These are phyloP conservation scores for Cytospora piceicola DNA, from an alignment of 2,329 filamentous ascomycete species.

Conservation along the genomic window DNA sequence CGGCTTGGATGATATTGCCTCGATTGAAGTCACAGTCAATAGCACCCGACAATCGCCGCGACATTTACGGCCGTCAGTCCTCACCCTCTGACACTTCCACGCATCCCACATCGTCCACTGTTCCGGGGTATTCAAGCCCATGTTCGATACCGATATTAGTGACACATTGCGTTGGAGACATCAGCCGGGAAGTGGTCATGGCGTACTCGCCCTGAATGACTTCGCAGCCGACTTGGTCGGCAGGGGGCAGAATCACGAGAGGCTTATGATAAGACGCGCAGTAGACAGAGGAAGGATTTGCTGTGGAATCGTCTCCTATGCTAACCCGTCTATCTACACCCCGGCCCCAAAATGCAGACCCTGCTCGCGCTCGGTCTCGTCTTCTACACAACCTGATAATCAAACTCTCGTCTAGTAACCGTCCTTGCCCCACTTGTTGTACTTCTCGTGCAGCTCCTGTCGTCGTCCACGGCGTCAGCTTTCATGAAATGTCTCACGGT, in stretches of 20 bases:
- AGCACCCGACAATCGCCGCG: too few species aligned
- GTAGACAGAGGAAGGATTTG: background rate
- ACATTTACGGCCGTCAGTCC: background rate
- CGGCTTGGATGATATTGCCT: background rate
- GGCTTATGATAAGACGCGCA: background rate
- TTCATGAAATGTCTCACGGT: background rate
- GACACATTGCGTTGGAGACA: background rate
- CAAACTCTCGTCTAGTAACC: conserved; percentile 64
- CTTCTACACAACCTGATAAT: background rate
- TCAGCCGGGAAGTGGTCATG: background rate
- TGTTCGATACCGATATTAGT: background rate
- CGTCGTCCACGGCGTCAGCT: conserved; percentile 25
- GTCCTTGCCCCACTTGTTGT: conserved; percentile 99
- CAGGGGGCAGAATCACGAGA: background rate
- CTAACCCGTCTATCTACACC: conserved; percentile 31
- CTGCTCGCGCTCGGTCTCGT: conserved; percentile 24
- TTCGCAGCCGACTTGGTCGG: background rate
- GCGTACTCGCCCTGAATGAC: background rate
- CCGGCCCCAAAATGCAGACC: conserved; percentile 4
- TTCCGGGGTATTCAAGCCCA: background rate
- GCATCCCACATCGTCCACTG: too few species aligned
- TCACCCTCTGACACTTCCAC: background rate
- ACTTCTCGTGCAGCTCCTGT: conserved; percentile 90
- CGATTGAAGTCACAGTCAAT: background rate
- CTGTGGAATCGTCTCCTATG: conserved; percentile 17